phyloP scores from a whole-genome alignment of 2,329 filamentous ascomycete species.

The Clarireedia paspali region DNA sequence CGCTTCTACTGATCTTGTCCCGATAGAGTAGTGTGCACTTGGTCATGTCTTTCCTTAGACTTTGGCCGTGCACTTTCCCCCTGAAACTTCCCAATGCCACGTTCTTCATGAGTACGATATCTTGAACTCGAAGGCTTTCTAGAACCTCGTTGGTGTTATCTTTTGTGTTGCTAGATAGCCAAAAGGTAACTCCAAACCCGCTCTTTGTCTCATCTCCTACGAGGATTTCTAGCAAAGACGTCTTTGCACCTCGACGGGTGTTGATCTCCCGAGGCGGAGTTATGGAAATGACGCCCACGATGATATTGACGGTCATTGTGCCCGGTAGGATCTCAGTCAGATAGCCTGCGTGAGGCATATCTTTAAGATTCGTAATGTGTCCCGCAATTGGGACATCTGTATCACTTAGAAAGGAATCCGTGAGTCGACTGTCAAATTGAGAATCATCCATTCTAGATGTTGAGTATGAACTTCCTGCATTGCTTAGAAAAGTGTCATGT shows the following conservation, averaged over 20 bases:
- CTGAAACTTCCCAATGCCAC: constrained; percentile 71
- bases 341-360: constrained; percentile 60
- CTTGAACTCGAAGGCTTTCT: constrained; percentile 52
- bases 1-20: constrained; percentile 42
- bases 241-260: constrained; percentile 53
- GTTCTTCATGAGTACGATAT: constrained; percentile 73
- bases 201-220: constrained; percentile 80
- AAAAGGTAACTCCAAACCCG: constrained; percentile 78
- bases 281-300: constrained; percentile 72
- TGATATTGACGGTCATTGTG: constrained; percentile 72
- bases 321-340: constrained; percentile 64
- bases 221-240: constrained; percentile 66
- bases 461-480: constrained; percentile 27
- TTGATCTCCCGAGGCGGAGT: constrained; percentile 59
- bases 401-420: background rate
- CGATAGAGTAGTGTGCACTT: constrained; percentile 60
- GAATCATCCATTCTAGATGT: constrained; percentile 31
- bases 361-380: constrained; percentile 54
- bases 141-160: constrained; percentile 25
- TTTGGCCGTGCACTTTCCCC: constrained; percentile 77
- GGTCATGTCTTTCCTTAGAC: constrained; percentile 63
- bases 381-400: constrained; percentile 21
- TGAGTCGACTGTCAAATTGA: background rate
- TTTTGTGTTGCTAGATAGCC: constrained; percentile 47
- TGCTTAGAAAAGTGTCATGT: constrained; percentile 23